Evolutionary conservation across 169 alveolate genomes (phyloP), one percentile per base, ranked within the genome.

Genomic region (Eimeria maxima): DNA sequence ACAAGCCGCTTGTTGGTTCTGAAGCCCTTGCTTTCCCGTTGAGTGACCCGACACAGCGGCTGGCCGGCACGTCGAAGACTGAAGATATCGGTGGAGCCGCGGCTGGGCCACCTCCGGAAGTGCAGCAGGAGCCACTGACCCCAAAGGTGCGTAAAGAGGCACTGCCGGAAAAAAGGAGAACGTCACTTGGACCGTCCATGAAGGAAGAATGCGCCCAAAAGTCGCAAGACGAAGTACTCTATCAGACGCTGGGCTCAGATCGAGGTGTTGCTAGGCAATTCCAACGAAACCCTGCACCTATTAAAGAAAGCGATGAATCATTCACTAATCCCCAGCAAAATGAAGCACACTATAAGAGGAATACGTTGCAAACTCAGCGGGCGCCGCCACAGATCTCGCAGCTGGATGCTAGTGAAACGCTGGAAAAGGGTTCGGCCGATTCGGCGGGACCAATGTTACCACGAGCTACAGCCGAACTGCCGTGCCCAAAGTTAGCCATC

Each of bases 371-470:
- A 29, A 27, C 20, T 20, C 50, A 55, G 71, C 57, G 24, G 78
- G 27, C 29, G 57, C 74, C 47, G 92, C 57, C 53, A 3, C 55
- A 18, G 4, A 53, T 27, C 33, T 42, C 67, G 60, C 78, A 50
- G 27, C 83, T n/a, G 16, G 53, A 20, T 24, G 47, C 67, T 65
- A 55, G 47, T 60, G 44, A 18, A 45, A 42, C 10, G 16, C n/a
- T 57, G 24, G 47, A 4, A 63, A 20, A 8, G 4, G 57, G 29
- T 60, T 65, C 33, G 63, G 18, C 13, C n/a, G 63, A 60, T 4
- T 14, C 50, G n/a, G 81, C 42, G 18, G 63, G 83, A 11, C 92
- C 71, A 60, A 44, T 38, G 38, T 65, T 63, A 42, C 94, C 94
- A 24, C 60, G 47, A 65, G 81, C 67, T 44, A n/a, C 27, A 60